These are phyloP conservation scores for Cladophialophora yegresii DNA, from an alignment of 2,329 filamentous ascomycete species.

Conservation along the genomic window DNA sequence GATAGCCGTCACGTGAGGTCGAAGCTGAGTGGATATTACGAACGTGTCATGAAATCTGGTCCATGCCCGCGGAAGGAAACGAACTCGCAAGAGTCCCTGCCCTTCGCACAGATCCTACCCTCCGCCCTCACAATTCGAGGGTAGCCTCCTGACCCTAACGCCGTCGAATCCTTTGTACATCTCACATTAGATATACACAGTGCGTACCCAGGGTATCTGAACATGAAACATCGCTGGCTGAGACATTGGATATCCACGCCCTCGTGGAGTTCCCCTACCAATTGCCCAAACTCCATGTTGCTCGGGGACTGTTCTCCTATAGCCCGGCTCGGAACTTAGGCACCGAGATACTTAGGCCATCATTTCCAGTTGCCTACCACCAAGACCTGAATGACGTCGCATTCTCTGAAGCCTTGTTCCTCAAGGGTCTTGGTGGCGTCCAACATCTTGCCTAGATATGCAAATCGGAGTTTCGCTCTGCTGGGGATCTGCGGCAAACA, in stretches of 20 bases:
- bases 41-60: not conserved
- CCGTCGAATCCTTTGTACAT: conserved; percentile 18
- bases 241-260: not conserved
- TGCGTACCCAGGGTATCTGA: conserved; percentile 11
- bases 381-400: conserved; percentile 75
- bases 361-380: conserved; percentile 46
- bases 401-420: conserved; percentile 73
- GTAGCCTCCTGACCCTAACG: not conserved
- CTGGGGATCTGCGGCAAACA: conserved; percentile 54
- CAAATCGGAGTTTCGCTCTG: conserved; percentile 66
- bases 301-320: not conserved
- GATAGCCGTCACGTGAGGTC: not conserved
- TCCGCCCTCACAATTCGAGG: not conserved
- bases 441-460: conserved; percentile 79
- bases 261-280: not conserved
- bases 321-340: not conserved
- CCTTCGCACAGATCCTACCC: not conserved
- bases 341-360: not conserved
- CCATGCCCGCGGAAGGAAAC: not conserved
- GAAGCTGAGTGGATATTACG: not conserved
- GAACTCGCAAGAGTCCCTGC: not conserved
- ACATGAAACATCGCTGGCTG: conserved; percentile 3
- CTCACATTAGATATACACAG: conserved; percentile 16
- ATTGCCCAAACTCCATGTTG: not conserved
- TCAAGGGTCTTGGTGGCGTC: conserved; percentile 66